A percentile compares a stretch with the other conserved stretches of the same genome.
Conservation (phyloP, 805 yeast species). For the Barnettozyma wickerhamii region DNA sequence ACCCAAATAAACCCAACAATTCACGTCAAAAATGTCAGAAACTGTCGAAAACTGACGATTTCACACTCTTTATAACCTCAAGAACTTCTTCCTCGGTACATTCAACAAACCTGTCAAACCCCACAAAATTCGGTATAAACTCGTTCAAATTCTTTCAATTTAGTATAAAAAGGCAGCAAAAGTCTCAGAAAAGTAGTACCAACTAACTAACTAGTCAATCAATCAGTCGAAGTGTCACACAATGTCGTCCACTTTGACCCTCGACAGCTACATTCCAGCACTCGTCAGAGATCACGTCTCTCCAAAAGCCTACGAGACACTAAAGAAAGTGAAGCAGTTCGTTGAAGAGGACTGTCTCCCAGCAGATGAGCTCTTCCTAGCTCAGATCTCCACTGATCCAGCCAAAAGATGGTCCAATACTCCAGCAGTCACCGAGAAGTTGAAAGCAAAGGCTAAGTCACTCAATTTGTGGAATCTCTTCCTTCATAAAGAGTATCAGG, state of each 20-base stretch:
- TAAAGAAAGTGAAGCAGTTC: constrained; percentile 39
- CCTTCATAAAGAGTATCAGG: constrained; percentile 37
- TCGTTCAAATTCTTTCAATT: no score
- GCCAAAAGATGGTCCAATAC: constrained; percentile 41
- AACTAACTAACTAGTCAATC: no score
- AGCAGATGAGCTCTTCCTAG: constrained; percentile 42
- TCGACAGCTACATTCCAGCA: constrained; percentile 30
- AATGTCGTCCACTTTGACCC: neutral
- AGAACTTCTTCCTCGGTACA: constrained; percentile 1
- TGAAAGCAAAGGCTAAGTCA: constrained; percentile 47
- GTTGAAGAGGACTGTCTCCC: constrained; percentile 56
- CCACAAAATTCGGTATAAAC: no score
- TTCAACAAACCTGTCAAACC: constrained; percentile 3
- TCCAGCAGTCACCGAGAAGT: constrained; percentile 45
- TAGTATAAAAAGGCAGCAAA: no score
- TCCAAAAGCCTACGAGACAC: constrained; percentile 30
- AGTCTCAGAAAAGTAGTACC: no score
- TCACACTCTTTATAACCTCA: neutral
- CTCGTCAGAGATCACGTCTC: constrained; percentile 31
- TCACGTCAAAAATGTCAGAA: no score
- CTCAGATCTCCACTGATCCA: constrained; percentile 38
- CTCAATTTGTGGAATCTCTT: constrained; percentile 62
- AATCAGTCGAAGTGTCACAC: no score
- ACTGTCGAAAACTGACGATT: no score
- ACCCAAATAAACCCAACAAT: no score